Evolutionary conservation across 2,329 filamentous ascomycete genomes (phyloP), one percentile per base, ranked within the genome.

Genomic region (Graphilbum sp.): DNA sequence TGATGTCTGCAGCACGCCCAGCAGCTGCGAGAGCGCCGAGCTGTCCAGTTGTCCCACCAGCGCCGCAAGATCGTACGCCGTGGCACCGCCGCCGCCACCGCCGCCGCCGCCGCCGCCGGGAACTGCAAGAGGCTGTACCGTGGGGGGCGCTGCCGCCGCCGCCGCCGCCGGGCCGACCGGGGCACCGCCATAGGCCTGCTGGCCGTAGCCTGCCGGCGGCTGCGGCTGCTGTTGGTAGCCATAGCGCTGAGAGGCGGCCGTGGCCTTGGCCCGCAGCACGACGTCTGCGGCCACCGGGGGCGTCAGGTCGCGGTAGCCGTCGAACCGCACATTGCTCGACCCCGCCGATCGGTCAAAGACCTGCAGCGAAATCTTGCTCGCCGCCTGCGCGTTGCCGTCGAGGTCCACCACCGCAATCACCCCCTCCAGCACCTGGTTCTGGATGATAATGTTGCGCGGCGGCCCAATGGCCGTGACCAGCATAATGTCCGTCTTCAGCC

Each of bases 261-360:
- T 39, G 20, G 50, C 50, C 54, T 82, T 87, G 37, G 78, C 72
- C 41, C 84, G 73, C 32, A 79, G 55, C 41, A 93, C 80, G 15
- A 96, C 72, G 48, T 92, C 83, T 15, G 81, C 83, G 4, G 83
- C 85, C 34, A 86, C 75, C 6, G 63, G 57, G 1, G 86, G 81
- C 27, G 92, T 80, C 2, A 95, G 67, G 48, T 87, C 77, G 41
- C 80, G 72, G 54, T 96, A 96, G 53, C 92, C 80, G 49, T 93
- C 83, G 53, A 84, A 95, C 32, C 76, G 74, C 42, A 92, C 76
- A 46, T 83, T 86, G 48, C 72, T 72, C 16, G 66, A 64, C n/a
- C 82, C 83, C 10, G 66, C 69, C 31, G 74, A 79, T 20, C 86
- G 78, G 56, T 93, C 81, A 51, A 95, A 95, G 6, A 93, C 72